phyloP scores from a whole-genome alignment of 2,329 filamentous ascomycete species.

The Fusarium oxysporum region DNA sequence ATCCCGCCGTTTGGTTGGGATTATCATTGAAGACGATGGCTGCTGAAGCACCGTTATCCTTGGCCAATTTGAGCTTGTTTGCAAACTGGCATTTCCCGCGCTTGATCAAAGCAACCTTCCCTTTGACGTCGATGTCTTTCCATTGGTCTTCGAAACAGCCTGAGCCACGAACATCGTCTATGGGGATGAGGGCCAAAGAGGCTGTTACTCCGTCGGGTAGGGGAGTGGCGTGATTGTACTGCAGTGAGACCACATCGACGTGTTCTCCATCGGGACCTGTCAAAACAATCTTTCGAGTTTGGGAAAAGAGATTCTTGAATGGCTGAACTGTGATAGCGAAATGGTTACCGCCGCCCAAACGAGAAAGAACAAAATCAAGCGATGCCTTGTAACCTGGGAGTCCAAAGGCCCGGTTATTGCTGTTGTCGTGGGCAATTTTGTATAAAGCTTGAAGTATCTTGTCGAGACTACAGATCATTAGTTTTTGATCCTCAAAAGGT shows the following conservation, averaged over 20 bases:
- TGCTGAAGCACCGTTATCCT: conserved; percentile 51
- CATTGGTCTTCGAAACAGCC: conserved; percentile 55
- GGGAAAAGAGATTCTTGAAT: conserved; percentile 28
- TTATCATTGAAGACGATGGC: conserved; percentile 72
- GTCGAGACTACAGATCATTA: conserved; percentile 4
- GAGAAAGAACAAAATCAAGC: conserved; percentile 13
- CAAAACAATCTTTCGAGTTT: conserved; percentile 2
- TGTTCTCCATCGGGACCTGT: conserved; percentile 11
- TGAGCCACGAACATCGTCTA: conserved; percentile 49
- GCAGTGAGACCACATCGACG: conserved; percentile 46
- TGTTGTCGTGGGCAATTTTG: conserved; percentile 21
- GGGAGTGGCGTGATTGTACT: conserved; percentile 56
- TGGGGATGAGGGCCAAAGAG: conserved; percentile 48
- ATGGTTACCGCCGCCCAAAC: not conserved
- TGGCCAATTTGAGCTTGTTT: conserved; percentile 55
- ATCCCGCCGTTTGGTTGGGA: conserved; percentile 53
- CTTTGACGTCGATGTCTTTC: conserved; percentile 53
- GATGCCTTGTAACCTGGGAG: conserved; percentile 30
- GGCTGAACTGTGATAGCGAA: conserved; percentile 19
- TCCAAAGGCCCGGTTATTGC: conserved; percentile 22
- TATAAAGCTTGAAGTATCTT: conserved; percentile 1
- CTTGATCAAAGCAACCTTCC: conserved; percentile 57
- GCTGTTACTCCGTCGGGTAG: conserved; percentile 48
- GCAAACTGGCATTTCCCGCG: conserved; percentile 55
- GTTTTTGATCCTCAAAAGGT: not conserved